Evolutionary conservation across 108 stramenopile genomes (phyloP), one percentile per base, ranked within the genome.

Genomic region (Stephanodiscus triporus): DNA sequence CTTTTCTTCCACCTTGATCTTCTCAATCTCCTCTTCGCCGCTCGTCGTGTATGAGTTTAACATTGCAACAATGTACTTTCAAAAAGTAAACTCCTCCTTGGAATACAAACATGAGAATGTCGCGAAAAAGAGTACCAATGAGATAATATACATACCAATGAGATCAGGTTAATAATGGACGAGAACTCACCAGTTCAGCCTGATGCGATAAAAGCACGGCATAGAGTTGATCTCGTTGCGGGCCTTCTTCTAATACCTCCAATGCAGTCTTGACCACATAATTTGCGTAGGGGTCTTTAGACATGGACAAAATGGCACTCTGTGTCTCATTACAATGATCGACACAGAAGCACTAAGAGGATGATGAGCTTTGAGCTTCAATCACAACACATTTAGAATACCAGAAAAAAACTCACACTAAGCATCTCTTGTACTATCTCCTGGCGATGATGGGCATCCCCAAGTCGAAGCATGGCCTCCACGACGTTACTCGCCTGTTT

Each of bases 401-500:
- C 14, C 7, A 14, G 16, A 59, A 4, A 29, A 19, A 34, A 26
- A 51, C 37, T 66, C 43, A 84, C 73, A 32, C 78, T 83, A 6
- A 91, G 65, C 88, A 91, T 91, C 59, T 86, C 87, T 56, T 81
- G 67, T 13, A 86, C 85, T 26, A 91, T 64, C 22, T 75, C 27
- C 36, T 66, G 79, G 16, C 96, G 75, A 56, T 96, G 93, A 51
- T 82, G 68, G 23, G 53, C 66, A 47, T 75, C 89, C 7, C 96
- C 96, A 70, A 88, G 93, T 81, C 95, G 91, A 13, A 98, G 82
- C 58, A 96, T 84, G 62, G 92, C 94, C 70, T 98, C 97, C 10
- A 98, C 95, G 27, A 98, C 97, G 63, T 98, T 98, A 40, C 91
- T 92, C n/a, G 97, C 92, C 72, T 96, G 96, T 75, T 98, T 98